phyloP scores from a whole-genome alignment of 2,329 filamentous ascomycete genomes.

The Canariomyces notabilis region DNA sequence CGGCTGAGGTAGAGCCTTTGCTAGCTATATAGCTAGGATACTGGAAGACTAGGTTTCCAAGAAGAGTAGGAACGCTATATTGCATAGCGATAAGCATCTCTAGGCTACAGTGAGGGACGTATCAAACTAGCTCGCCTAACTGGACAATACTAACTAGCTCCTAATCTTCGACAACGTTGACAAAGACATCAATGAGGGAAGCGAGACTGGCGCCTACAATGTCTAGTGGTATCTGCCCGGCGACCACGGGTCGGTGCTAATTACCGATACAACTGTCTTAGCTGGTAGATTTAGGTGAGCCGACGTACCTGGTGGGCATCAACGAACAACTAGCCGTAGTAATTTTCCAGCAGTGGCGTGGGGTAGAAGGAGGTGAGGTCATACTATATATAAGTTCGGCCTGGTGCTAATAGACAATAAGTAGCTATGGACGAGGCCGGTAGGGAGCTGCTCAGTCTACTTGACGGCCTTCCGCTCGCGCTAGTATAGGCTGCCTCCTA shows the following conservation, averaged over 20 bases:
- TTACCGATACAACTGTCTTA: slow-evolving; percentile 27
- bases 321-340: slow-evolving; percentile 23
- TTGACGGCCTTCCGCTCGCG: slow-evolving; percentile 27
- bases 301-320: slow-evolving; percentile 22
- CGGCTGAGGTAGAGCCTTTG: slow-evolving; percentile 28
- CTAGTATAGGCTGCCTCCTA: slow-evolving; percentile 13
- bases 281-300: slow-evolving; percentile 22
- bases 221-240: slow-evolving; percentile 23
- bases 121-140: slow-evolving; percentile 26
- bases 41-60: slow-evolving; percentile 21
- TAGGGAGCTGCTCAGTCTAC: slow-evolving; percentile 22
- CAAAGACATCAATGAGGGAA: slow-evolving; percentile 19
- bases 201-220: slow-evolving; percentile 23
- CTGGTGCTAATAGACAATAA: slow-evolving; percentile 11
- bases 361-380: slow-evolving; percentile 22
- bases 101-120: slow-evolving; percentile 22
- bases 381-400: slow-evolving; percentile 4
- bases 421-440: slow-evolving; percentile 16
- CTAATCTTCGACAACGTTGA: slow-evolving; percentile 34
- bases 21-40: slow-evolving; percentile 20
- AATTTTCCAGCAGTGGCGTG: slow-evolving; percentile 27
- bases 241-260: slow-evolving; percentile 27
- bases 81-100: slow-evolving; percentile 17
- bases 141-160: slow-evolving; percentile 30
- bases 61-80: slow-evolving; percentile 9